Evolutionary conservation across 2,329 filamentous ascomycete species (phyloP), one percentile per base, ranked within the genome.

Genomic region (Coniella vitis): DNA sequence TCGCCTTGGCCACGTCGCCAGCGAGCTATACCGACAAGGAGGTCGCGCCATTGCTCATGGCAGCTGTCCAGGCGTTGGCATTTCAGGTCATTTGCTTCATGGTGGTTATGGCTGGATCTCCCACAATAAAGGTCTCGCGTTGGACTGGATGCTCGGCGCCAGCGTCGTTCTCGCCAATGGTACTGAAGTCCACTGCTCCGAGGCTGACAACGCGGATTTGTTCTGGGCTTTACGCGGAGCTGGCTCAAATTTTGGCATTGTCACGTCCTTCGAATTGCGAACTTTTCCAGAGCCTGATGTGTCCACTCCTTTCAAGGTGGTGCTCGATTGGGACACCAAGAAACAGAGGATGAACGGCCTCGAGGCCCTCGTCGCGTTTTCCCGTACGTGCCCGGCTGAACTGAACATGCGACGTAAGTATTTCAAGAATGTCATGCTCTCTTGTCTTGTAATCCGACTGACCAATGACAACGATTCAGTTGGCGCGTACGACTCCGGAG

Each of bases 11-110:
- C 69, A 73, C 44, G 64, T 74, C 7, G 70, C 69, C 0, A 58
- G 52, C 4, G 64, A 70, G 52, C 57, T 74, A 4, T 67, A 64
- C 42, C 57, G 59, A 14, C 63, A 71, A 44, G 66, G 64, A 0
- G 56, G 51, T 55, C 69, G 59, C 13, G 73, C 69, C 2, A 61
- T 78, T 4, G 63, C 70, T 21, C 74, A 78, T 42, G 74, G 75
- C n/a, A 75, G 73, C 1, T 78, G 75, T 53, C 73, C 75, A 3
- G 71, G 68, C 3, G 69, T 71, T 32, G 69, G 69, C 3, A 57
- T 69, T 12, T 64, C 61, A 3, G 69, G 69, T 1, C 69, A 71
- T 44, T 55, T 61, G 4, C 60, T 70, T 8, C 67, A 69, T 48
- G 69, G 69, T 31, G 66, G 67, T 7, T 69, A 66, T 46, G 67